phyloP scores from a whole-genome alignment of 1,284 basidiomycete genomes.

The Naganishia sp. region DNA sequence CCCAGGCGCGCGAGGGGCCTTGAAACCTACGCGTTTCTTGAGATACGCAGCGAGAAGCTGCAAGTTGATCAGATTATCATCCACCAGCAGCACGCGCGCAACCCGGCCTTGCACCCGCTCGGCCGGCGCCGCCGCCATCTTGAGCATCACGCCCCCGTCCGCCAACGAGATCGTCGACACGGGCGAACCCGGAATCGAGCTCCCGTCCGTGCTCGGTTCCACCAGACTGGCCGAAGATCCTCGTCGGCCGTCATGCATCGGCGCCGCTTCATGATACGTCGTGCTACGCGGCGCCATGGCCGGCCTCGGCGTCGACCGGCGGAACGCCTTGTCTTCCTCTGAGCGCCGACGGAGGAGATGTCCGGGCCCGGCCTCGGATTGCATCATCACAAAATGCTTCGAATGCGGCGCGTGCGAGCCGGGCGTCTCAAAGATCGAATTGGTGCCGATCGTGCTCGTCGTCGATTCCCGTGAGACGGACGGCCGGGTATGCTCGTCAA shows the following conservation, averaged over 20 bases:
- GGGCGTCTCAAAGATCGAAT: constrained; percentile 17
- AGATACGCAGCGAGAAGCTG: constrained; percentile 73
- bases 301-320: constrained; percentile 38
- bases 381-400: constrained; percentile 26
- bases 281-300: constrained; percentile 46
- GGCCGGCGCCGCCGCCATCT: constrained; percentile 48
- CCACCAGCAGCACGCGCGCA: constrained; percentile 73
- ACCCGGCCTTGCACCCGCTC: constrained; percentile 49
- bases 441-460: constrained; percentile 31
- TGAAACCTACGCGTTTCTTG: constrained; percentile 63
- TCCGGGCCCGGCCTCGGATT: constrained; percentile 29
- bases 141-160: constrained; percentile 57
- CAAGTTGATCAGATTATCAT: constrained; percentile 60
- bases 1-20: not conserved
- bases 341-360: constrained; percentile 46
- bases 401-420: constrained; percentile 29
- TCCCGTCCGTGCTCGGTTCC: constrained; percentile 24
- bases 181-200: constrained; percentile 47
- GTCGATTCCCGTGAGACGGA: constrained; percentile 42
- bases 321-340: constrained; percentile 45
- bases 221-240: constrained; percentile 15
- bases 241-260: constrained; percentile 6
- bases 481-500: constrained; percentile 36
- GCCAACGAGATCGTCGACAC: constrained; percentile 55
- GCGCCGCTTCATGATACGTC: constrained; percentile 42